Conservation (phyloP, 805 yeast species). For the Saturnispora ahearnii region DNA sequence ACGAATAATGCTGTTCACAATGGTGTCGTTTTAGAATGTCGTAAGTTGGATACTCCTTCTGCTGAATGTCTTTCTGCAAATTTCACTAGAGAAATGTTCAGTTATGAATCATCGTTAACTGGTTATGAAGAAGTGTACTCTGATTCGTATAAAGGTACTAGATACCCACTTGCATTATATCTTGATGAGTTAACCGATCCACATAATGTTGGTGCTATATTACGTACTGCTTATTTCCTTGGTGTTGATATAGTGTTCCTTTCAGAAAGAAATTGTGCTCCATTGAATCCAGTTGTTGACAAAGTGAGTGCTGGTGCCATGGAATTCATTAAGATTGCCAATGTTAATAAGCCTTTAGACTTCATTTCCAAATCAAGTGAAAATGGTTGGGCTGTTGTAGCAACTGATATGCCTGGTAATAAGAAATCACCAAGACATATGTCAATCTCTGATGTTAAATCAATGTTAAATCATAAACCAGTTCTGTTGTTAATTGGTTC, state of each 20-base stretch:
- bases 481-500: conserved; percentile 70
- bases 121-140: background rate
- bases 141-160: conserved; percentile 15
- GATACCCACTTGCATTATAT: conserved; percentile 60
- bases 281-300: conserved; percentile 65
- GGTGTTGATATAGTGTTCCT: conserved; percentile 75
- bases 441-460: conserved; percentile 31
- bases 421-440: conserved; percentile 12
- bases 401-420: conserved; percentile 41
- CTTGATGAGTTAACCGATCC: conserved; percentile 80
- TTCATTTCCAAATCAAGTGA: conserved; percentile 48
- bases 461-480: conserved; percentile 43
- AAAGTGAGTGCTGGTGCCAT: conserved; percentile 82
- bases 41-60: conserved; percentile 32
- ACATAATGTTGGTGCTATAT: conserved; percentile 77
- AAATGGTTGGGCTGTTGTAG: conserved; percentile 64
- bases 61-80: background rate
- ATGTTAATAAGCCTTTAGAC: conserved; percentile 46
- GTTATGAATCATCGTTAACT: background rate
- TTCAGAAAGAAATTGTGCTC: conserved; percentile 63
- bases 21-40: conserved; percentile 65
- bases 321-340: conserved; percentile 59
- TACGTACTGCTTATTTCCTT: conserved; percentile 69
- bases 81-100: conserved; percentile 5
- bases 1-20: conserved; percentile 71